Evolutionary conservation across 1,284 basidiomycete genomes (phyloP).

Genomic region (Ustilago trichophora): DNA sequence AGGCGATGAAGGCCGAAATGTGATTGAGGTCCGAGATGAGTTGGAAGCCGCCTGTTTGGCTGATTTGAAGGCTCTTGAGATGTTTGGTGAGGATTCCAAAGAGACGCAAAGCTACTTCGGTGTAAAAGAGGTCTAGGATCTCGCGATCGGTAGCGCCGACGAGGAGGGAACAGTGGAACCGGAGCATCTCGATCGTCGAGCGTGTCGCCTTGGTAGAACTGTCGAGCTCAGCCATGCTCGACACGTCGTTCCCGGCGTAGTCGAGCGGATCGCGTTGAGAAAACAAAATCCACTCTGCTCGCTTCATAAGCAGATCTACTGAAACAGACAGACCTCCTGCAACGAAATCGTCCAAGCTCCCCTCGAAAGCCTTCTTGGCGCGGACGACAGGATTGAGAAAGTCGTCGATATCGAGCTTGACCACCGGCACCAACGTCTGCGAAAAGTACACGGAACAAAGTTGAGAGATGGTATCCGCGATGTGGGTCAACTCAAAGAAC

Average conservation of each 20-base stretch:
- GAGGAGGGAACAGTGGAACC: conserved; percentile 87
- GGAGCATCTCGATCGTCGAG: conserved; percentile 84
- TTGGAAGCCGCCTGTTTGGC: conserved; percentile 89
- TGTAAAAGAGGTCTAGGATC: conserved; percentile 95
- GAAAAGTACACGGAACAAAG: conserved; percentile 99
- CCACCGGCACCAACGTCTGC: conserved; percentile 75
- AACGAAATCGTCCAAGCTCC: conserved; percentile 87
- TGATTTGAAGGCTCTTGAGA: conserved; percentile 95
- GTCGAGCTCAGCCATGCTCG: conserved; percentile 46
- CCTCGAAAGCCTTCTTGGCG: conserved; percentile 96
- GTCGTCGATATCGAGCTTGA: conserved; percentile 73
- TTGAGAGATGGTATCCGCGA: conserved; percentile 95
- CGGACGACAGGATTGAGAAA: conserved; percentile 92
- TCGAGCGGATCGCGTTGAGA: conserved; percentile 84
- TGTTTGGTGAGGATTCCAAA: conserved; percentile 93
- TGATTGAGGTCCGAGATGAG: conserved; percentile 95
- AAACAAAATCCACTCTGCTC: conserved; percentile 92
- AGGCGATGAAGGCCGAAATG: conserved; percentile 84
- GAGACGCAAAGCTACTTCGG: conserved; percentile 91
- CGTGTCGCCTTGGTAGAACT: conserved; percentile 85
- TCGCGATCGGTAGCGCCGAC: conserved; percentile 94
- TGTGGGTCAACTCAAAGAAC: conserved; percentile 96
- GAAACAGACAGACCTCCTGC: conserved; percentile 91
- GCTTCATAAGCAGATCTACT: conserved; percentile 94
- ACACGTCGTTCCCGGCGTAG: conserved; percentile 69